Percentiles rank a stretch among this genome's conserved stretches.
phyloP scores from a whole-genome alignment of 2,329 filamentous ascomycete genomes.

The Alternaria alternata region DNA sequence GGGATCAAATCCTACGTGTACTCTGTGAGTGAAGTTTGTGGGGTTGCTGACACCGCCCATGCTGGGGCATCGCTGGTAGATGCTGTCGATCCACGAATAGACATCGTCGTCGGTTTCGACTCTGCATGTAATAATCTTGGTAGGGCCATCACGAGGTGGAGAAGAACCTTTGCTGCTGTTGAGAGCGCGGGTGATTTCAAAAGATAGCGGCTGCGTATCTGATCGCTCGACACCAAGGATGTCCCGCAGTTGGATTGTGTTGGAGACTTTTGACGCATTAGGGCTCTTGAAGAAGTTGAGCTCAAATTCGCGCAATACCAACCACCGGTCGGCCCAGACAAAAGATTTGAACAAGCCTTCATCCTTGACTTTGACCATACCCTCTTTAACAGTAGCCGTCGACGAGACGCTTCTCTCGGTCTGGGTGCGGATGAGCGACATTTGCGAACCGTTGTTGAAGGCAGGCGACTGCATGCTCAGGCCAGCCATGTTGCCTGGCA shows the following conservation, averaged over 20 bases:
- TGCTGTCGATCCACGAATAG: conserved; percentile 98
- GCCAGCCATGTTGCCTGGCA: conserved; percentile 80
- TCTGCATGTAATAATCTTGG: conserved; percentile 86
- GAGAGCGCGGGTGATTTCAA: conserved; percentile 84
- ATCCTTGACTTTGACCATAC: conserved; percentile 87
- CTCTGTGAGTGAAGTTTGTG: conserved; percentile 95
- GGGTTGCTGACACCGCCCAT: conserved; percentile 99
- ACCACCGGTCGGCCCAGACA: conserved; percentile 88
- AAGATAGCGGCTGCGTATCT: conserved; percentile 88
- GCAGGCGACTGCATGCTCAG: conserved; percentile 74
- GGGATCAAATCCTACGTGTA: conserved; percentile 97
- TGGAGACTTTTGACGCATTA: conserved; percentile 80
- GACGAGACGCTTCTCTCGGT: conserved; percentile 51
- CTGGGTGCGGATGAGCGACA: conserved; percentile 53
- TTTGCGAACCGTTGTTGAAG: conserved; percentile 47
- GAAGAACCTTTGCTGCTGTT: conserved; percentile 66
- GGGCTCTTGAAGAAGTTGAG: conserved; percentile 95
- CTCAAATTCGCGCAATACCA: conserved; percentile 90
- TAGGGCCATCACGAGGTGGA: conserved; percentile 80
- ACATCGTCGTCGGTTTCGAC: conserved; percentile 96
- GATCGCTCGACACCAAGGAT: conserved; percentile 90
- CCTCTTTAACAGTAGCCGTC: conserved; percentile 62
- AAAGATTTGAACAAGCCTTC: conserved; percentile 83
- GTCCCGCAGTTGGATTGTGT: conserved; percentile 84
- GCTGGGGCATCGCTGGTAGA: conserved; percentile 94